Percentiles rank a stretch among this genome's conserved stretches.
Conservation (phyloP, 169 alveolate species). For the Cryptosporidium sp. region DNA sequence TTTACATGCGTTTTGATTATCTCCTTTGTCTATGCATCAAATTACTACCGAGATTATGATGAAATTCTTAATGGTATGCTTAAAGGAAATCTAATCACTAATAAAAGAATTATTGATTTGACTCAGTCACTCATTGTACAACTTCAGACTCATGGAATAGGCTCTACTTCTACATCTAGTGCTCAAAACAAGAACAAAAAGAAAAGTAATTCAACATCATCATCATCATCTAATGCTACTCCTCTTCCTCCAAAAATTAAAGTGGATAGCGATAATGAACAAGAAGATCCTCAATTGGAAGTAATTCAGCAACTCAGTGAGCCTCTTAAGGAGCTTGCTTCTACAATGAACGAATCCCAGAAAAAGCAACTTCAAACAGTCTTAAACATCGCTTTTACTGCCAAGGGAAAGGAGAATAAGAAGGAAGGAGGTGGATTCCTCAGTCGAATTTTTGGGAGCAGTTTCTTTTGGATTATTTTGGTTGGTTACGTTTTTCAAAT, state of each 20-base stretch:
- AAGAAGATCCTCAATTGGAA: constrained; percentile 19
- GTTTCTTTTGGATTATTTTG: constrained; percentile 61
- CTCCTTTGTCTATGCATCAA: constrained; percentile 57
- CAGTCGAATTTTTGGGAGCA: constrained; percentile 32
- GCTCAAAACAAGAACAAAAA: constrained; percentile 20
- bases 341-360: constrained; percentile 69
- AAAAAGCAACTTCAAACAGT: constrained; percentile 51
- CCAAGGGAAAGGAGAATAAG: constrained; percentile 35
- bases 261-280: constrained; percentile 66
- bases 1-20: constrained; percentile 5
- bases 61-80: constrained; percentile 62
- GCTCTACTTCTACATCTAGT: not conserved
- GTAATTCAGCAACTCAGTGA: constrained; percentile 50
- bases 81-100: constrained; percentile 52
- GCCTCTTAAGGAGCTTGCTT: constrained; percentile 51
- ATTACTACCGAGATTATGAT: constrained; percentile 56
- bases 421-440: constrained; percentile 23
- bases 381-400: constrained; percentile 55
- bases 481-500: constrained; percentile 36
- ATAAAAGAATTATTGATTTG: constrained; percentile 66
- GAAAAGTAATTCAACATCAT: not conserved
- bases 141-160: constrained; percentile 60
- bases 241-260: constrained; percentile 38
- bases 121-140: constrained; percentile 63
- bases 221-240: not conserved